Conservation (phyloP, 2,329 filamentous ascomycete species). For the Talaromyces sp. region DNA sequence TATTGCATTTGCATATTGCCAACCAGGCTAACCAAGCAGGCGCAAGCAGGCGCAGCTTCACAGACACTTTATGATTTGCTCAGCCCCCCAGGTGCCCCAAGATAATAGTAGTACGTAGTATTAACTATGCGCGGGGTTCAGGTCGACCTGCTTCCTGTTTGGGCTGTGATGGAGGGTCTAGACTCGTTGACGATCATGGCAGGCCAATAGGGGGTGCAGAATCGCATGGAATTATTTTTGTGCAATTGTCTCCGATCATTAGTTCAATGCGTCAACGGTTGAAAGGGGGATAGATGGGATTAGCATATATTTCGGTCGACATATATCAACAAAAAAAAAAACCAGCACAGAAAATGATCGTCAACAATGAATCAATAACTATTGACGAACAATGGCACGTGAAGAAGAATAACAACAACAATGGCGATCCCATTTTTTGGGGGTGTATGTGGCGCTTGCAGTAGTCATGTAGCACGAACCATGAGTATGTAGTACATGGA, state of each 20-base stretch:
- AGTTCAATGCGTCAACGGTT: too few species aligned
- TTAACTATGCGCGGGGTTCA: neutral
- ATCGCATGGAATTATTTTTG: too few species aligned
- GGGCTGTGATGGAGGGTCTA: neutral
- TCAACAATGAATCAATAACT: neutral
- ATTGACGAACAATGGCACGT: neutral
- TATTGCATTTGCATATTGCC: neutral
- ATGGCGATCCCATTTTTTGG: neutral
- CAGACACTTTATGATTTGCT: neutral
- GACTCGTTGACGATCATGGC: neutral
- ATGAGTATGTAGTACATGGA: neutral
- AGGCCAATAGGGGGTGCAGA: too few species aligned
- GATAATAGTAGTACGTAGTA: too few species aligned
- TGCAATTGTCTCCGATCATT: too few species aligned
- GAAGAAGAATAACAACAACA: neutral
- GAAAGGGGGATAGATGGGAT: too few species aligned
- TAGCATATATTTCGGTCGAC: neutral
- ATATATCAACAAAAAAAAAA: neutral
- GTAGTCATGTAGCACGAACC: neutral
- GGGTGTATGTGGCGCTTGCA: neutral
- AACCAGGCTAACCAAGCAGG: neutral
- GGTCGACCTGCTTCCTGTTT: neutral
- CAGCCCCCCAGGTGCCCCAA: neutral
- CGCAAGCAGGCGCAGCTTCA: neutral
- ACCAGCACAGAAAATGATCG: neutral